phyloP scores from a whole-genome alignment of 768 basidiomycete species.

The Lyophyllum decastes region DNA sequence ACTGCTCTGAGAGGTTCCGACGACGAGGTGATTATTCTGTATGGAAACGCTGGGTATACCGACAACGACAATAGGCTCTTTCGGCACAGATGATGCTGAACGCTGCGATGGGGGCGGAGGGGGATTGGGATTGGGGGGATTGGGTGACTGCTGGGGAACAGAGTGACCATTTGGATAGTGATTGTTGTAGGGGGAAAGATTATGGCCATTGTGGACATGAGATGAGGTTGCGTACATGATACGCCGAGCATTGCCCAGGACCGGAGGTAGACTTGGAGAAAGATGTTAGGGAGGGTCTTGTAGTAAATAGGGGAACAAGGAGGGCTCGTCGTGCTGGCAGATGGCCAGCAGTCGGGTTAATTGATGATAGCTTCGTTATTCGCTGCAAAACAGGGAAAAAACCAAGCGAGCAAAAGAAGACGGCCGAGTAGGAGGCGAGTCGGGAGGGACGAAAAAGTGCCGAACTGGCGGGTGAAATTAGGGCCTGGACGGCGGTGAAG shows the following conservation, averaged over 20 bases:
- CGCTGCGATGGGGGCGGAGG: constrained; percentile 28
- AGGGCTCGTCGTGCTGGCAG: constrained; percentile 15
- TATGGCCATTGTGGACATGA: constrained; percentile 47
- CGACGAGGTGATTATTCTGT: constrained; percentile 65
- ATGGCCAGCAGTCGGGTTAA: neutral
- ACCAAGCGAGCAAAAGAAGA: constrained; percentile 20
- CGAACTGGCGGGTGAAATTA: constrained; percentile 2
- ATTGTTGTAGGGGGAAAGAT: constrained; percentile 35
- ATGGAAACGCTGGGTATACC: constrained; percentile 80
- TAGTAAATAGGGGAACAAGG: constrained; percentile 24
- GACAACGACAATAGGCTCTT: constrained; percentile 66
- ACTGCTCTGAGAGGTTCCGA: constrained; percentile 76
- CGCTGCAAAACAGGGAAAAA: constrained; percentile 15
- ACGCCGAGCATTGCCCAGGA: constrained; percentile 57
- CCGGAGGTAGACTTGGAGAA: constrained; percentile 30
- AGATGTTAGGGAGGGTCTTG: constrained; percentile 20
- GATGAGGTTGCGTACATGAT: constrained; percentile 56
- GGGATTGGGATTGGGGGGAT: constrained; percentile 27
- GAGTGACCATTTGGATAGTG: constrained; percentile 27
- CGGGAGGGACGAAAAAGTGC: constrained; percentile 12
- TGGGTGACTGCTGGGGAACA: constrained; percentile 33
- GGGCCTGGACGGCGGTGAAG: neutral
- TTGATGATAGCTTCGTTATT: constrained; percentile 16
- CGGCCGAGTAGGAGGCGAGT: constrained; percentile 19
- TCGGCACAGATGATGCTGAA: constrained; percentile 34